Evolutionary conservation across 768 basidiomycete genomes (phyloP), one percentile per base, ranked within the genome.

Genomic region (Coprinopsis sp.): DNA sequence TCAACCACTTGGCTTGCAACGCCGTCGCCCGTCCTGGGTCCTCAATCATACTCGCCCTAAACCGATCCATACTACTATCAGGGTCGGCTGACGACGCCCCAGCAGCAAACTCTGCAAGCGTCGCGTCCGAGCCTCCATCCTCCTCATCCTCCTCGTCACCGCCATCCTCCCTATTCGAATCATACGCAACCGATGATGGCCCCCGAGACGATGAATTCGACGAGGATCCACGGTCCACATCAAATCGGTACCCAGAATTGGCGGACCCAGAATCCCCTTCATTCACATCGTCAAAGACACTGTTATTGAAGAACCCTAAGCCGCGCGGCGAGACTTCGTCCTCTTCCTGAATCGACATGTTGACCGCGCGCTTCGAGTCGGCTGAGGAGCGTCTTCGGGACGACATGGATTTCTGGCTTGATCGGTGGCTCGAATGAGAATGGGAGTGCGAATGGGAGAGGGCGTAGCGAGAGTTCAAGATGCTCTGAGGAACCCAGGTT

Each of bases 21-120:
- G 84, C 77, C 14, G 84, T 90, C 14, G 92, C 92, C 33, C 82
- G 73, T 1, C 81, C 85, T 18, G 93, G 93, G 64, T 91, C 87
- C 47, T 76, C 72, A 36, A 95, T 91, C 64, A 95, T 81, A 3
- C 84, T 78, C 4, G 82, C 71, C 45, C 62, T 61, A 25, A 74
- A 54, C 37, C 72, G 66, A 52, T 78, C 73, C 42, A n/a, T 77
- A 76, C 3, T 70, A 51, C 19, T 70, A n/a, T n/a, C 71, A 43
- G 77, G 76, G 70, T 74, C 74, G 6, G 74, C 72, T 21, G 70
- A 65, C 16, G 65, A 66, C 23, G 64, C 59, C 41, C 60, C 63
- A 21, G 66, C 67, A 10, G 73, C 73, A 25, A 67, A 63, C 30
- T 71, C 68, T 28, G 63, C 67, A 33, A 68, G 65, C 13, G 62